Evolutionary conservation across 1,284 basidiomycete genomes (phyloP).

Genomic region (Ustilago lituana): DNA sequence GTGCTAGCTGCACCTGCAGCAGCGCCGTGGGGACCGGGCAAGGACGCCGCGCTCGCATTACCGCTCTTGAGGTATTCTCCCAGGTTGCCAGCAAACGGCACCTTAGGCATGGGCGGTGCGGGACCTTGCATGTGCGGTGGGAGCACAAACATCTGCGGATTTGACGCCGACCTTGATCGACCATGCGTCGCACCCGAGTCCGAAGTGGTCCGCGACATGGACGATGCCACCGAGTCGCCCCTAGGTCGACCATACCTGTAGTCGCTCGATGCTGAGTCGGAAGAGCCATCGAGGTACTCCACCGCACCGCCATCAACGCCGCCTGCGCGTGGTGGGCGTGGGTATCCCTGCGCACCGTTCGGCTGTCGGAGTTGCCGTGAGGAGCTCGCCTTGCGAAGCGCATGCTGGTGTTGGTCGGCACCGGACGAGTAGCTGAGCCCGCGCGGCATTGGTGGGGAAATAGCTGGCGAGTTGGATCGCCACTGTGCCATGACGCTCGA

Average conservation of each 20-base stretch:
- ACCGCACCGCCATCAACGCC: slow-evolving; percentile 40
- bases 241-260: slow-evolving; percentile 17
- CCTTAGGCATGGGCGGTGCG: slow-evolving; percentile 51
- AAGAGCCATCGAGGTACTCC: slow-evolving; percentile 46
- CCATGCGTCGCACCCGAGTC: slow-evolving; percentile 33
- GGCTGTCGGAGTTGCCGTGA: slow-evolving; percentile 52
- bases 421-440: slow-evolving; percentile 40
- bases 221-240: slow-evolving; percentile 31
- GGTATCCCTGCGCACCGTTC: slow-evolving; percentile 11
- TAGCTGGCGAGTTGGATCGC: slow-evolving; percentile 56
- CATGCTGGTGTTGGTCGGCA: slow-evolving; percentile 46
- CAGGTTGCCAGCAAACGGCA: neutral
- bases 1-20: no score
- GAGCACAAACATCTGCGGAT: slow-evolving; percentile 46
- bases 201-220: slow-evolving; percentile 43
- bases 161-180: slow-evolving; percentile 50
- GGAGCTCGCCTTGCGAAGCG: slow-evolving; percentile 55
- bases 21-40: no score
- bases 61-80: slow-evolving; percentile 13
- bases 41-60: neutral
- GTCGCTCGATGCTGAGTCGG: slow-evolving; percentile 34
- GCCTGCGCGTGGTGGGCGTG: slow-evolving; percentile 4
- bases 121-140: slow-evolving; percentile 33
- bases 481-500: slow-evolving; percentile 57
- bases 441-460: slow-evolving; percentile 49